Conservation (phyloP, 2,329 filamentous ascomycete genomes). For the Cladosporium velox region DNA sequence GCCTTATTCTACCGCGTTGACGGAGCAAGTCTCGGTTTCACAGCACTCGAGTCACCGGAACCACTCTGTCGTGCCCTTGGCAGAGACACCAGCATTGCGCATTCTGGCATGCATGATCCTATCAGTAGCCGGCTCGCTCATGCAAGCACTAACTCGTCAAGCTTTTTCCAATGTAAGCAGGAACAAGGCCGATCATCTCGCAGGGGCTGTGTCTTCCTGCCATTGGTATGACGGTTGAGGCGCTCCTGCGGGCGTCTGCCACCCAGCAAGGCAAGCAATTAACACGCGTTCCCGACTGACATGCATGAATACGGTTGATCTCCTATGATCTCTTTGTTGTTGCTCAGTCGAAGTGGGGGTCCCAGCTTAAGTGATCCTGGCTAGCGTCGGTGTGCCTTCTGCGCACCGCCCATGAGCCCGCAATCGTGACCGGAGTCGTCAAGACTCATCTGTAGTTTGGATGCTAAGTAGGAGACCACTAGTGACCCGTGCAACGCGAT, state of each 20-base stretch:
- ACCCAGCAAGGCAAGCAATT: slow-evolving; percentile 17
- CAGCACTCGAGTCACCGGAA: not conserved
- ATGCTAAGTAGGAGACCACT: not conserved
- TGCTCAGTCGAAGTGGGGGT: slow-evolving; percentile 8
- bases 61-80: not conserved
- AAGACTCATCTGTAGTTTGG: slow-evolving; percentile 17
- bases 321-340: slow-evolving; percentile 2
- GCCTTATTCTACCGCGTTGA: not conserved
- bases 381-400: slow-evolving; percentile 17
- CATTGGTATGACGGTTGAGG: slow-evolving; percentile 17
- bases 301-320: slow-evolving; percentile 20
- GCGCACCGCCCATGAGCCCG: not conserved
- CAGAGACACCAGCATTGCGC: slow-evolving; percentile 1
- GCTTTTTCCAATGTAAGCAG: slow-evolving; percentile 19
- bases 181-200: slow-evolving; percentile 13
- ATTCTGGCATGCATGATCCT: slow-evolving; percentile 11
- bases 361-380: slow-evolving; percentile 4
- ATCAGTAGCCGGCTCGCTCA: not conserved
- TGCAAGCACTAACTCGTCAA: slow-evolving; percentile 14
- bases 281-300: slow-evolving; percentile 21
- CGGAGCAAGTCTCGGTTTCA: not conserved
- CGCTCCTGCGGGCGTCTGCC: slow-evolving; percentile 19
- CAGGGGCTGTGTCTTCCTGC: slow-evolving; percentile 14
- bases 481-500: slow-evolving; percentile 13
- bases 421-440: slow-evolving; percentile 12